Base-by-base conservation (phyloP, 148 eudicot species). In the Persicaria tinctoria region DNA sequence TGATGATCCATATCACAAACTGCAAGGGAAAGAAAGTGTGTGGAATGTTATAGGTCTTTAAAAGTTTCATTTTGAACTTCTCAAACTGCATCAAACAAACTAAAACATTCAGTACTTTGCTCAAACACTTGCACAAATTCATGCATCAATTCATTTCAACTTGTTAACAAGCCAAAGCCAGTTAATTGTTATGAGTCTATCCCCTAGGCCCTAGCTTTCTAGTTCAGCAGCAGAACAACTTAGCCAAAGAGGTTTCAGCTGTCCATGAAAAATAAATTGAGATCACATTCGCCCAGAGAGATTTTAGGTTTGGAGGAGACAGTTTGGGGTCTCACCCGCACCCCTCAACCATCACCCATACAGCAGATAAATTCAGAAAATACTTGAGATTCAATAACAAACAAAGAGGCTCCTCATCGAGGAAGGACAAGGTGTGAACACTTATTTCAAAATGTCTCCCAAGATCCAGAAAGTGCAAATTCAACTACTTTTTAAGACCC, bases 1-100 rank as follows among this genome's bases (percentile, higher is more conserved):
- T 86, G 59, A 90, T 78, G 79, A 79, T 82, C 94, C 91, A 90
- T 76, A 90, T 90, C 51, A 90, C 88, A 76, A 87, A 82, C 94
- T 90, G 88, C 63, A 78, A 59, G 44, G 13, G 32, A 46, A 51
- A 53, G 2, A 46, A 73, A 7, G 13, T 4, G 45, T 6, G 14
- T 10, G 57, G 57, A 62, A 27, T 50, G 12, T 50, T 50, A 50
- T 23, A 23, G 44, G 10, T 14, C 3, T 60, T 50, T 2, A 8
- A 50, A 10, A 60, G 13, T 60, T 60, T 62, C 68, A 62, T 27
- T 62, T 62, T 20, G 68, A 62, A 9, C 68, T 62, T 23, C 68
- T 62, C 9, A 7, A 11, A 20, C 68, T 9, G 63, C 63, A 57
- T 2, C n/a, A 7, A 6, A 57, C 27, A 57, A 57, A 57, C 8